phyloP scores from a whole-genome alignment of 2,329 filamentous ascomycete genomes.

The Ophiostoma populinum region DNA sequence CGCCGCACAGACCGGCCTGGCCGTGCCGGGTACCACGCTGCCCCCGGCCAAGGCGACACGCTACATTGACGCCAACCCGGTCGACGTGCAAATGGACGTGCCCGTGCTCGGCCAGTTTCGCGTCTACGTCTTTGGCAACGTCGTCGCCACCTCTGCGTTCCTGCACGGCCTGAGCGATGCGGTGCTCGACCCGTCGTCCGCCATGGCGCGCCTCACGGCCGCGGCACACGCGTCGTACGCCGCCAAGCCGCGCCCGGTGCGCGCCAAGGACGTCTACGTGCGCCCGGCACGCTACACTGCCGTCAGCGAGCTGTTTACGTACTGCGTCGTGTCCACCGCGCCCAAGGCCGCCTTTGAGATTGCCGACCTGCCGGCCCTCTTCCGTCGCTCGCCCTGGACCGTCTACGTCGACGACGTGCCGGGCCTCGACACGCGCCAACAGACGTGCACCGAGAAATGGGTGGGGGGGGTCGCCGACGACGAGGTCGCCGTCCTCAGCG shows the following conservation, averaged over 20 bases:
- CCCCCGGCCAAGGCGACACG: constrained; percentile 54
- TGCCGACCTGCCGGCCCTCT: constrained; percentile 38
- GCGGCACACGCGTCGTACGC: constrained; percentile 44
- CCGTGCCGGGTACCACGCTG: no score
- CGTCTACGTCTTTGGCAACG: constrained; percentile 51
- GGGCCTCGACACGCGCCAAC: constrained; percentile 32
- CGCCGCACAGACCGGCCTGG: constrained; percentile 29
- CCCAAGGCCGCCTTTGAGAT: constrained; percentile 46
- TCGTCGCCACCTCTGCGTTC: constrained; percentile 35
- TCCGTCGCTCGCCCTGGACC: constrained; percentile 51
- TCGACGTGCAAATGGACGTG: constrained; percentile 61
- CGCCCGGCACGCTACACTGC: constrained; percentile 53
- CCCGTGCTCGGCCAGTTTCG: constrained; percentile 65
- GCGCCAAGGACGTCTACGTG: constrained; percentile 45
- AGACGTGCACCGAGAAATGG: constrained; percentile 49
- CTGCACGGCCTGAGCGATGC: constrained; percentile 39
- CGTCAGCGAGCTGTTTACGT: constrained; percentile 52
- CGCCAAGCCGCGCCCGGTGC: constrained; percentile 34
- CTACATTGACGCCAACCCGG: constrained; percentile 60
- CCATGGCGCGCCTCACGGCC: constrained; percentile 39
- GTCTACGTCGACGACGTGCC: constrained; percentile 52
- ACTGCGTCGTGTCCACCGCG: constrained; percentile 47
- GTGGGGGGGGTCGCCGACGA: constrained; percentile 36
- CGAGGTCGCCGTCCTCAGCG: constrained; percentile 46
- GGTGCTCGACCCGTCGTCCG: constrained; percentile 30